These are phyloP conservation scores for Venturia pyrina DNA, from an alignment of 2,329 filamentous ascomycete genomes.

Conservation along the genomic window DNA sequence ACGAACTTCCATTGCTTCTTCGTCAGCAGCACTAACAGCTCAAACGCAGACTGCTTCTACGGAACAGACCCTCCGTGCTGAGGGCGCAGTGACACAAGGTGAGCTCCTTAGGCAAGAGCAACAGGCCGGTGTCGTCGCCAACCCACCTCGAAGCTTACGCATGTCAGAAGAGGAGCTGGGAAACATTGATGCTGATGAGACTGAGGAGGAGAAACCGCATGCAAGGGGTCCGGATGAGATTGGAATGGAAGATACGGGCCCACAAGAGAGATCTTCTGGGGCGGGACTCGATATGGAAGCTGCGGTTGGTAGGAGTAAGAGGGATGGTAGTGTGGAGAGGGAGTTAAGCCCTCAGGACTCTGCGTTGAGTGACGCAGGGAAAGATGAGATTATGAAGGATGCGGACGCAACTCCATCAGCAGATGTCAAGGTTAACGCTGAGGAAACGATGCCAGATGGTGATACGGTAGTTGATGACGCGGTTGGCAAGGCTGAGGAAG, in stretches of 20 bases:
- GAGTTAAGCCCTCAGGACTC: background rate
- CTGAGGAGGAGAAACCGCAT: constrained; percentile 51
- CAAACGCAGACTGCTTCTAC: constrained; percentile 15
- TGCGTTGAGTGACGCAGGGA: constrained; percentile 4
- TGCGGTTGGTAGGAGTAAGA: constrained; percentile 25
- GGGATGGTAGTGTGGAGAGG: constrained; percentile 9
- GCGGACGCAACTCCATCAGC: background rate
- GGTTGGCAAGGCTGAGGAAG: background rate
- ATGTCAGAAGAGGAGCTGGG: constrained; percentile 11
- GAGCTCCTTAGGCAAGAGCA: constrained; percentile 82
- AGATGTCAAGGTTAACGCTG: background rate
- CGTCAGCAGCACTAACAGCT: constrained; percentile 1
- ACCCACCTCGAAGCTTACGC: constrained; percentile 20
- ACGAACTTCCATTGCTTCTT: background rate
- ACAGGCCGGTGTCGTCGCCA: constrained; percentile 66
- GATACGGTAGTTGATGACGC: background rate
- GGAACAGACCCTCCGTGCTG: constrained; percentile 25
- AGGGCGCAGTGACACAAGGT: constrained; percentile 63
- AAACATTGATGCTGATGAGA: constrained; percentile 10
- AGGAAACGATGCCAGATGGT: background rate
- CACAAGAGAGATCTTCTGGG: constrained; percentile 38
- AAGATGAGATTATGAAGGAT: constrained; percentile 11
- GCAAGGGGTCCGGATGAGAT: constrained; percentile 77
- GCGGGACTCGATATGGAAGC: constrained; percentile 30
- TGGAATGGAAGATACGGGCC: constrained; percentile 77